Base-by-base conservation (phyloP, 345 rosid genomes). In the Gossypium ekmanianum region DNA sequence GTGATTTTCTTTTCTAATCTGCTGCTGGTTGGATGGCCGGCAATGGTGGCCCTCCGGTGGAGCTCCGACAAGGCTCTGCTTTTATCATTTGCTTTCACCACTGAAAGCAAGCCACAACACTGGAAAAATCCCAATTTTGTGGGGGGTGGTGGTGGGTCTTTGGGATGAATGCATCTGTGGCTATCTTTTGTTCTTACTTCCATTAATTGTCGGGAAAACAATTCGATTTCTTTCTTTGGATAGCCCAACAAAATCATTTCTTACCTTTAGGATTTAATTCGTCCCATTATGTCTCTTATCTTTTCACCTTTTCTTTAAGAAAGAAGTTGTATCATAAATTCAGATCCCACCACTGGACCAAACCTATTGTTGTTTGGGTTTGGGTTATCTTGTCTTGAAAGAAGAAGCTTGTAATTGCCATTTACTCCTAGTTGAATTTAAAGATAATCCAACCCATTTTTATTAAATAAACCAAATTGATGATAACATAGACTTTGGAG, bases 11-110 rank as follows among this genome's bases (percentile, higher is more conserved):
- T 16, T 77, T 62, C 79, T 67, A 55, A 55, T 55, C 72, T 73
- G 63, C 13, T 73, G 85, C 71, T 75, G 83, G 81, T 76, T 62
- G 79, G 83, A 80, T 80, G 41, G 43, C 84, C 76, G 75, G 83
- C 85, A 82, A 67, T 56, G 39, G 39, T 59, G 62, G 11, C 63
- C 63, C 63, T 59, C 39, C 43, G 59, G 48, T 65, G 47, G 56
- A 75, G 45, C n/a, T 57, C 14, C 16, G 62, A 58, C 29, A 20
- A 6, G n/a, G 39, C n/a, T 13, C 18, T 26, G n/a, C 17, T 61
- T 61, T 58, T 22, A 58, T 58, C 62, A 16, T 22, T 58, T 58
- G 34, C 26, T 56, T 34, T 56, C 27, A 18, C 61, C 27, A 56
- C 20, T 56, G 27, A 20, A 56, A 56, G 12, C 61, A 56, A 18